A percentile compares a stretch with the other conserved stretches of the same genome.
These are phyloP conservation scores for Colletotrichum spinosum DNA, from an alignment of 2,329 filamentous ascomycete genomes.

Conservation along the genomic window DNA sequence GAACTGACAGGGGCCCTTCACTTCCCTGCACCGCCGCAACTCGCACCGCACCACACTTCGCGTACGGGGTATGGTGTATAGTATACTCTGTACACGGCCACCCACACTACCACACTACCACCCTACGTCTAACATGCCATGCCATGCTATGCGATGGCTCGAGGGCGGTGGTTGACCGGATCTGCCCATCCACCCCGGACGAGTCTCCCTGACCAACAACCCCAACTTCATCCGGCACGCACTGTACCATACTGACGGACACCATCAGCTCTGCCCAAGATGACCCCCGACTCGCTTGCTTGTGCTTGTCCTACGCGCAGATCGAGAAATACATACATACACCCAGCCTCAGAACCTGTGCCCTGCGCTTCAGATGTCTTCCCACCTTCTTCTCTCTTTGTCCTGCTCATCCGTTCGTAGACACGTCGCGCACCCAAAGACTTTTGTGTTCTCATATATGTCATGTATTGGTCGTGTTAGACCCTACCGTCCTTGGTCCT, in stretches of 20 bases:
- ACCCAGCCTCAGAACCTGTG: constrained; percentile 18
- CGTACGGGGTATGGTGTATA: not conserved
- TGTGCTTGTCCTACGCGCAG: constrained; percentile 32
- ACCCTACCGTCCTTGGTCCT: constrained; percentile 37
- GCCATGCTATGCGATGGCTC: no score
- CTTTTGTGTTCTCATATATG: constrained; percentile 38
- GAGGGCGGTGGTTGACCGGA: constrained; percentile 1
- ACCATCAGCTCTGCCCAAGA: constrained; percentile 27
- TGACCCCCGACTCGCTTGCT: constrained; percentile 33
- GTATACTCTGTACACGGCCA: not conserved
- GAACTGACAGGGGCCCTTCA: constrained; percentile 23
- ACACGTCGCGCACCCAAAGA: constrained; percentile 21
- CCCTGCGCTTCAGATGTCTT: constrained; percentile 18
- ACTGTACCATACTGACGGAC: constrained; percentile 25
- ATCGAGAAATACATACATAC: constrained; percentile 33
- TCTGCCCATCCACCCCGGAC: constrained; percentile 13
- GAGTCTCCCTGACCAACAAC: constrained; percentile 19
- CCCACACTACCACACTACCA: not conserved
- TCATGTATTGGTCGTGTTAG: constrained; percentile 40
- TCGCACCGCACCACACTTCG: constrained; percentile 23
- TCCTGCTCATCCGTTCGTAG: constrained; percentile 8
- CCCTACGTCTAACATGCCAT: constrained; percentile 7
- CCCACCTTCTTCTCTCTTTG: constrained; percentile 26
- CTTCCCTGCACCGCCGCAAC: constrained; percentile 36
- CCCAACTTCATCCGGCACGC: constrained; percentile 18